Evolutionary conservation across 768 basidiomycete species (phyloP), one percentile per base, ranked within the genome.

Genomic region (Auriscalpium orientale): DNA sequence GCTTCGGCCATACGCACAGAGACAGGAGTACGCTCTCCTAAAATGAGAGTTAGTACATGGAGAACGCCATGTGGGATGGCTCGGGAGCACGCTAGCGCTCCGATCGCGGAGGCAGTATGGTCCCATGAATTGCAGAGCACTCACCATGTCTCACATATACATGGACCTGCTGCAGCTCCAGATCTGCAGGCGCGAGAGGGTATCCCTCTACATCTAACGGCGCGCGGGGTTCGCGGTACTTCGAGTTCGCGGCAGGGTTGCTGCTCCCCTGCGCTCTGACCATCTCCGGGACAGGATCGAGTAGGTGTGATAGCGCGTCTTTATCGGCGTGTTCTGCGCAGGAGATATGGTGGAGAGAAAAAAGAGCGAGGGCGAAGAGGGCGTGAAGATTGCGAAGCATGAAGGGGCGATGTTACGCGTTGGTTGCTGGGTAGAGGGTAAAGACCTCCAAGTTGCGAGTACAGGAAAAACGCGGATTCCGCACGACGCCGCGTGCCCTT

Each of bases 21-120:
- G n/a, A 90, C 87, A 0, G 89, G 89, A 0, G 87, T 81, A 37
- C 89, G 79, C 70, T 90, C 89, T 34, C 88, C 88, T 90, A 57
- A 5, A 18, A 15, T 16, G 49, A 36, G 20, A 10, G 11, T n/a
- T 34, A 21, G 18, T 34, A 36, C 33, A 8, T 47, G 34, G 44
- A 33, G 10, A 49, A 7, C 22, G 37, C 34, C 12, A 22, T 28
- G 40, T 43, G 40, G 18, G 40, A 43, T 28, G 28, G 28, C 28
- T 28, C 28, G 22, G 22, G 22, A 28, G 5, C 22, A 28, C 22
- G 28, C 28, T 28, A 28, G 28, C 4, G 28, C 28, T 28, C 28
- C 28, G 28, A 28, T 28, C 28, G 28, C 28, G 28, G 28, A 28
- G 28, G 28, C 7, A 28, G 28, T 28, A 28, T 4, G 28, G 40